Conservation (phyloP, 148 eudicot genomes). For the Gaultheria prostrata region DNA sequence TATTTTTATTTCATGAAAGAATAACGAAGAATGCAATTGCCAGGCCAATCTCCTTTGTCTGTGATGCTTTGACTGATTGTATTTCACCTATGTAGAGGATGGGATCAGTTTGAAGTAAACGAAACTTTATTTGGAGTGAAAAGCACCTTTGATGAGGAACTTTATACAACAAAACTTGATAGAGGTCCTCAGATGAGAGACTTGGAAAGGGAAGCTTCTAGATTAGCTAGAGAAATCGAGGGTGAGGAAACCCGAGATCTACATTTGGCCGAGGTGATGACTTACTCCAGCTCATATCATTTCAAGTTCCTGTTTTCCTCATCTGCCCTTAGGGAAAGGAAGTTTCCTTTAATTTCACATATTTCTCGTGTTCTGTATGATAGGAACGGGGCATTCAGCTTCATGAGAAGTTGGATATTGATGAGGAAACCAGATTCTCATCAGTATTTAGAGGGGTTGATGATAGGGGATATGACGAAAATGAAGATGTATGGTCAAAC, state of each 20-base stretch:
- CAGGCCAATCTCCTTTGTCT: conserved; percentile 10
- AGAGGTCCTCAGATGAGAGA: conserved; percentile 88
- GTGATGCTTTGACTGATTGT: conserved; percentile 17
- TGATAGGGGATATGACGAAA: conserved; percentile 77
- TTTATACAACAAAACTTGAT: conserved; percentile 96
- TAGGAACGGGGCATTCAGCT: conserved; percentile 79
- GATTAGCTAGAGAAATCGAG: conserved; percentile 97
- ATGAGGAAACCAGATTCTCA: conserved; percentile 90
- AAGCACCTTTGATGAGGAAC: conserved; percentile 95
- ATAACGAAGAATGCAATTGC: background rate
- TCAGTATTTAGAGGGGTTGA: conserved; percentile 77
- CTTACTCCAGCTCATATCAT: background rate
- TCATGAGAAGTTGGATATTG: conserved; percentile 59
- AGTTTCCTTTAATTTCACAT: background rate
- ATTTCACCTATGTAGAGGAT: conserved; percentile 44
- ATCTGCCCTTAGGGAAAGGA: background rate
- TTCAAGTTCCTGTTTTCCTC: conserved; percentile 6
- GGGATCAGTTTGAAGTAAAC: conserved; percentile 96
- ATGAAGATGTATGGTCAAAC: conserved; percentile 62
- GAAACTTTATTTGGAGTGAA: conserved; percentile 87
- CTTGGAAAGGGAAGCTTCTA: conserved; percentile 73
- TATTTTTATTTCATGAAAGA: background rate
- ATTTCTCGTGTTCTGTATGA: background rate
- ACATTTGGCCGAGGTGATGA: conserved; percentile 89
- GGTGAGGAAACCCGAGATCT: conserved; percentile 92